phyloP scores from a whole-genome alignment of 805 yeast species.

The Clavispora asparagi region DNA sequence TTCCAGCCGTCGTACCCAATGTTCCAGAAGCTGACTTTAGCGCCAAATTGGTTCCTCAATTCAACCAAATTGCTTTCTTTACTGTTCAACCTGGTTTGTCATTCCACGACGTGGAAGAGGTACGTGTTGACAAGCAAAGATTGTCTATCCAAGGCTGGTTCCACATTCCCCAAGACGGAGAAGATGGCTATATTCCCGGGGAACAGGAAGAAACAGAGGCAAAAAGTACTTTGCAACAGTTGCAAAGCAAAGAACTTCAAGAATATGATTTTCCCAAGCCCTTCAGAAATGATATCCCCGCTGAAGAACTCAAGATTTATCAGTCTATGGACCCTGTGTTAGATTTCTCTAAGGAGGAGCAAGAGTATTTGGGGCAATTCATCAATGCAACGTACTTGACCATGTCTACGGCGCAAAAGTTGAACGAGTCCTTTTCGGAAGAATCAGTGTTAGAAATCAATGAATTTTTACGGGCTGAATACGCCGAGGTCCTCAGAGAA shows the following conservation, averaged over 20 bases:
- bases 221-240: slow-evolving; percentile 68
- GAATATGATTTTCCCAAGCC: slow-evolving; percentile 81
- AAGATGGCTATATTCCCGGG: slow-evolving; percentile 75
- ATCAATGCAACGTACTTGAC: slow-evolving; percentile 49
- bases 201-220: slow-evolving; percentile 78
- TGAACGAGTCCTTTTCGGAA: slow-evolving; percentile 52
- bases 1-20: slow-evolving; percentile 81
- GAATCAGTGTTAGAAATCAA: slow-evolving; percentile 67
- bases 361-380: slow-evolving; percentile 45
- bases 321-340: slow-evolving; percentile 11
- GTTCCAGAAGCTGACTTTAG: slow-evolving; percentile 79
- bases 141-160: slow-evolving; percentile 98
- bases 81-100: slow-evolving; percentile 94
- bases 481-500: slow-evolving; percentile 42
- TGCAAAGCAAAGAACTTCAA: slow-evolving; percentile 70
- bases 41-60: slow-evolving; percentile 77
- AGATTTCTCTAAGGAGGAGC: slow-evolving; percentile 33
- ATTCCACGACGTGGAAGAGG: slow-evolving; percentile 98
- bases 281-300: slow-evolving; percentile 38
- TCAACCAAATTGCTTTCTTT: slow-evolving; percentile 94
- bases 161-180: slow-evolving; percentile 93
- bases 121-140: slow-evolving; percentile 83
- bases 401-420: slow-evolving; percentile 24
- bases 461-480: slow-evolving; percentile 55
- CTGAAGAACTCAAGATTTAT: slow-evolving; percentile 33